phyloP scores from a whole-genome alignment of 257 asterid genomes.

The Prunella vulgaris region DNA sequence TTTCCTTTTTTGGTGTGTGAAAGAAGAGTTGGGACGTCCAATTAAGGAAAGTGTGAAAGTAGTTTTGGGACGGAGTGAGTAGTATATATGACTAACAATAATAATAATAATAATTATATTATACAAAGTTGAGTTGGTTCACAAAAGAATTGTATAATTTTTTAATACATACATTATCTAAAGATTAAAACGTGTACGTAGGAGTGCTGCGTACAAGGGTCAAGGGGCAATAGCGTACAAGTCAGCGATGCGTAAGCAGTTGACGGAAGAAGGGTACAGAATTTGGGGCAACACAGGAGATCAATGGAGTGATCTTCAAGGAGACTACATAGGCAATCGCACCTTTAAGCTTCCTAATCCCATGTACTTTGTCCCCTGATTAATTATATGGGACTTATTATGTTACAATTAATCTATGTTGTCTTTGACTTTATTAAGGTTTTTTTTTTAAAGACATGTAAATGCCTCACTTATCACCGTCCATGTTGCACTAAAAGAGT shows the following conservation, averaged over 20 bases:
- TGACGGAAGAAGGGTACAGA: conserved; percentile 45
- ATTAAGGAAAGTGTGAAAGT: too few species aligned
- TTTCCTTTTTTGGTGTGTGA: too few species aligned
- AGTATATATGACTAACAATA: too few species aligned
- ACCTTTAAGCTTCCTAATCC: conserved; percentile 64
- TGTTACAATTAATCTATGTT: neutral
- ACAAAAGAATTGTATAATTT: too few species aligned
- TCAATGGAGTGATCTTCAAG: conserved; percentile 64
- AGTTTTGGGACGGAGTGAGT: too few species aligned
- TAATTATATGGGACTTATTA: neutral
- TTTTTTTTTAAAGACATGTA: neutral
- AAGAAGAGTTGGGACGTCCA: too few species aligned
- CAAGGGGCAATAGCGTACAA: conserved; percentile 40
- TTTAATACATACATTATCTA: too few species aligned
- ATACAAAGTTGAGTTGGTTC: too few species aligned
- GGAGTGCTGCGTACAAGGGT: conserved; percentile 39
- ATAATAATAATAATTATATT: too few species aligned
- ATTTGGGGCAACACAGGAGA: conserved; percentile 65
- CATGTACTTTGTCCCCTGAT: conserved; percentile 56
- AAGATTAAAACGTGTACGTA: neutral
- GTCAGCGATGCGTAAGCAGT: conserved; percentile 39
- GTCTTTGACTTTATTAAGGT: neutral
- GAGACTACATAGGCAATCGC: conserved; percentile 42
- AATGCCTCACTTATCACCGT: neutral
- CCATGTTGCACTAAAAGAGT: neutral